Evolutionary conservation across 108 stramenopile species (phyloP), one percentile per base, ranked within the genome.

Genomic region (Nitzschia sp.): DNA sequence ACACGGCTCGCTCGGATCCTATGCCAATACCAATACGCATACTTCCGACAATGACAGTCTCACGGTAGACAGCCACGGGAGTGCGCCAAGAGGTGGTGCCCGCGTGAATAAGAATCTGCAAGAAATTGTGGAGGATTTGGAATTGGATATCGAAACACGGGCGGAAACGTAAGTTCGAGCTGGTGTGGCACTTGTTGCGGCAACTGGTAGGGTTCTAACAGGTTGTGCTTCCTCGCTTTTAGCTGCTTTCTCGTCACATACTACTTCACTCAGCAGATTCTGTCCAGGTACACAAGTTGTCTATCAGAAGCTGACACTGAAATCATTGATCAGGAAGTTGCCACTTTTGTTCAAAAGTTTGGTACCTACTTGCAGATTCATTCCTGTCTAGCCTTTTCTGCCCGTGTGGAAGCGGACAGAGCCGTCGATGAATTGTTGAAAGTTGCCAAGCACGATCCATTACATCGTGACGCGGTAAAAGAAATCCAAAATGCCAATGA

Each of bases 191-290:
- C 1, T 60, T 1, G 15, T 5, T 27, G 1, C 1, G 58, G 5
- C 15, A 9, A 6, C 33, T 17, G 13, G 8, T 29, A 24, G n/a
- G 4, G 18, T 45, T 15, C 29, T 60, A 17, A 24, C 42, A 69
- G n/a, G 21, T 25, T 32, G n/a, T 2, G 9, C 38, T 13, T 42
- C 38, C 9, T 42, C 38, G 38, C 13, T 42, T 42, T 6, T 42
- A 90, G 89, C 6, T 93, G 94, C 64, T 75, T 74, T 48, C 72
- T 95, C 23, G 84, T 86, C 1, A 95, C 91, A 2, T 95, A 85
- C 62, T 95, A 90, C 66, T 95, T 89, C 31, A 89, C 80, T 26
- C 85, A 72, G 48, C 72, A 76, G 58, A 63, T 86, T n/a, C 53
- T 85, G 25, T 36, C 61, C 5, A 46, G 42, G 1, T 46, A 66